A percentile compares a stretch with the other conserved stretches of the same genome.
Conservation (phyloP, 1,284 basidiomycete genomes). For the Neolentinus lepideus region DNA sequence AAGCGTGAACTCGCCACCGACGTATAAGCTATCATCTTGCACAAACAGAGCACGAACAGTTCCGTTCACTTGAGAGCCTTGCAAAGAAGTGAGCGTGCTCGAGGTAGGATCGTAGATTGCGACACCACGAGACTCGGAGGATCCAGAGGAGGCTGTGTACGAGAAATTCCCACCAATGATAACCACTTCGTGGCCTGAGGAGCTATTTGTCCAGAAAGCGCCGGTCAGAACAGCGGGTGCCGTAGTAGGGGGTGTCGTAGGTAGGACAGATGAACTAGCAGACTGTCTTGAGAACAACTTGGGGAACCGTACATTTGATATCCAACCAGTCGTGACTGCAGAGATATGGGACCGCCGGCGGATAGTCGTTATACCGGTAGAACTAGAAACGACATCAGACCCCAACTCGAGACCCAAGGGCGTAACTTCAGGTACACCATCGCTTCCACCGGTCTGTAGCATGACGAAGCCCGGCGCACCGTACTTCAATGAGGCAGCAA, state of each 20-base stretch:
- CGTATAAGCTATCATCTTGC: constrained; percentile 54
- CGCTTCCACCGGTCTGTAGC: constrained; percentile 50
- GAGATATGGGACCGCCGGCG: constrained; percentile 30
- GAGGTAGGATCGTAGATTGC: constrained; percentile 67
- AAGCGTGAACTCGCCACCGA: constrained; percentile 77
- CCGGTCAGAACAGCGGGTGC: constrained; percentile 84
- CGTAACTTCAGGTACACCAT: constrained; percentile 45
- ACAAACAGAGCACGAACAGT: constrained; percentile 72
- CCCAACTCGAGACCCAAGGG: constrained; percentile 53
- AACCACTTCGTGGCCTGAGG: constrained; percentile 56
- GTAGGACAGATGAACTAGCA: constrained; percentile 35
- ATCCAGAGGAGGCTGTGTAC: constrained; percentile 37
- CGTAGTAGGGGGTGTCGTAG: constrained; percentile 43
- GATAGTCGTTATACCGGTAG: constrained; percentile 17
- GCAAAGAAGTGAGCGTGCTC: constrained; percentile 47
- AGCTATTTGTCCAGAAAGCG: constrained; percentile 84
- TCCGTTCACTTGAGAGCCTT: constrained; percentile 58
- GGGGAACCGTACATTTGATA: constrained; percentile 39
- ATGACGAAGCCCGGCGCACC: constrained; percentile 70
- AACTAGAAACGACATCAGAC: constrained; percentile 18
- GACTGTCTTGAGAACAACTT: constrained; percentile 47
- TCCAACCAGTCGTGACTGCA: constrained; percentile 37
- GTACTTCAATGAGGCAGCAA: constrained; percentile 45
- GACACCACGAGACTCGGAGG: constrained; percentile 43
- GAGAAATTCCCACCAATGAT: constrained; percentile 92